Percentiles rank a stretch among this genome's conserved stretches.
phyloP scores from a whole-genome alignment of 352 stramenopile genomes.

The Phytopythium oedochilum region DNA sequence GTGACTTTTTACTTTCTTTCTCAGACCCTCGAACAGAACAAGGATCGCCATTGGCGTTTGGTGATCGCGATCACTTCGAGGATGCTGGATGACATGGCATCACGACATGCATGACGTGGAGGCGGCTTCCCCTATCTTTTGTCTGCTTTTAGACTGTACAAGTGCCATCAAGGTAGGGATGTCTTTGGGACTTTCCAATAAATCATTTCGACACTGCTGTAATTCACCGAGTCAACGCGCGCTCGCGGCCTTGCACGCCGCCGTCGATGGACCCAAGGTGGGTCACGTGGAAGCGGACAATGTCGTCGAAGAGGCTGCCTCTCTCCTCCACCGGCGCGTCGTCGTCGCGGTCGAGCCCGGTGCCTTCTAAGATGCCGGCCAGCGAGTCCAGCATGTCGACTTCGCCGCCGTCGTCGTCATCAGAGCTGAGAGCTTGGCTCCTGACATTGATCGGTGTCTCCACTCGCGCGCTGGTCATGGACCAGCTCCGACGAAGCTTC shows the following conservation, averaged over 20 bases:
- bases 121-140: too few species aligned
- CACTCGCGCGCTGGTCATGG: not conserved
- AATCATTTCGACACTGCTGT: not conserved
- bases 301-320: constrained; percentile 30
- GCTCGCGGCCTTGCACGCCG: not conserved
- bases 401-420: constrained; percentile 2
- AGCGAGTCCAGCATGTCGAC: constrained; percentile 21
- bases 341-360: constrained; percentile 10
- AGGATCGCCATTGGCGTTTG: not conserved
- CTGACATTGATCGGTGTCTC: not conserved
- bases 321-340: not conserved
- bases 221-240: not conserved
- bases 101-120: too few species aligned
- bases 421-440: not conserved
- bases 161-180: too few species aligned
- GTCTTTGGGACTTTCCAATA: too few species aligned
- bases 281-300: constrained; percentile 37
- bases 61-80: not conserved
- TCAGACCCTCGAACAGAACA: too few species aligned
- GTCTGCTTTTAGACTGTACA: too few species aligned
- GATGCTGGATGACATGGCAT: too few species aligned
- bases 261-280: constrained; percentile 13
- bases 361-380: constrained; percentile 24
- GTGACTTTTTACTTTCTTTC: not conserved
- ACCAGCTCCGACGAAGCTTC: not conserved